Evolutionary conservation across 495 filamentous ascomycete species (phyloP).

Genomic region (Neurospora sp.): DNA sequence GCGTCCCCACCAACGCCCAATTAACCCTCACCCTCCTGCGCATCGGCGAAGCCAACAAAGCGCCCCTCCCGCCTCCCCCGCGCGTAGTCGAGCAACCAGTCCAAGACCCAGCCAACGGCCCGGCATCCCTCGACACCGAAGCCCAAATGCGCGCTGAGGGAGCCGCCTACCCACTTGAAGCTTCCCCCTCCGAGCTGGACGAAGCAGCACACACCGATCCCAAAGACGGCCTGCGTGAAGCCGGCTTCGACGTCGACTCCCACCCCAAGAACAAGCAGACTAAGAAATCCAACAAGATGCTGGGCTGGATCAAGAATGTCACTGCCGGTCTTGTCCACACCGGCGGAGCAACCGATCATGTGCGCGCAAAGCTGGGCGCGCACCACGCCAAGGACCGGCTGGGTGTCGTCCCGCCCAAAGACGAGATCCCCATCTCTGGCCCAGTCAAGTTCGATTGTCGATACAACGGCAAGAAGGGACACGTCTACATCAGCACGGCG

Average conservation of each 20-base stretch:
- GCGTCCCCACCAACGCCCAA: slow-evolving; percentile 83
- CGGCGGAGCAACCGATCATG: slow-evolving; percentile 57
- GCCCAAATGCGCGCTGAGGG: slow-evolving; percentile 31
- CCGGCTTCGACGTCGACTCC: slow-evolving; percentile 40
- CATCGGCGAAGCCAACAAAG: slow-evolving; percentile 72
- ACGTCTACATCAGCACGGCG: slow-evolving; percentile 54
- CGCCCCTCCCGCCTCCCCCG: slow-evolving; percentile 74
- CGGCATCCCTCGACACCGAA: slow-evolving; percentile 21
- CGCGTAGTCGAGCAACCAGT: slow-evolving; percentile 43
- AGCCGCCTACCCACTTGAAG: slow-evolving; percentile 29
- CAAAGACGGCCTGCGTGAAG: slow-evolving; percentile 15
- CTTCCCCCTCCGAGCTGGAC: slow-evolving; percentile 31
- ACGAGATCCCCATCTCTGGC: slow-evolving; percentile 38
- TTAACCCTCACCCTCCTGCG: slow-evolving; percentile 77
- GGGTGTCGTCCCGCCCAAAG: slow-evolving; percentile 50
- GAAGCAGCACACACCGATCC: slow-evolving; percentile 33
- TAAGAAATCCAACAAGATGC: slow-evolving; percentile 41
- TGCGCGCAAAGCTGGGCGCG: slow-evolving; percentile 56
- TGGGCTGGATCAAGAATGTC: slow-evolving; percentile 60
- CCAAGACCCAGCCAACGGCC: slow-evolving; percentile 32
- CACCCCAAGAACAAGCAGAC: slow-evolving; percentile 23
- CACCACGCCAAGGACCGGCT: slow-evolving; percentile 59
- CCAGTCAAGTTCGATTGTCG: slow-evolving; percentile 68
- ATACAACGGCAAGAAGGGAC: slow-evolving; percentile 61
- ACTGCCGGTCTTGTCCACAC: slow-evolving; percentile 58